phyloP scores from a whole-genome alignment of 495 filamentous ascomycete species.

The Tricharina praecox region DNA sequence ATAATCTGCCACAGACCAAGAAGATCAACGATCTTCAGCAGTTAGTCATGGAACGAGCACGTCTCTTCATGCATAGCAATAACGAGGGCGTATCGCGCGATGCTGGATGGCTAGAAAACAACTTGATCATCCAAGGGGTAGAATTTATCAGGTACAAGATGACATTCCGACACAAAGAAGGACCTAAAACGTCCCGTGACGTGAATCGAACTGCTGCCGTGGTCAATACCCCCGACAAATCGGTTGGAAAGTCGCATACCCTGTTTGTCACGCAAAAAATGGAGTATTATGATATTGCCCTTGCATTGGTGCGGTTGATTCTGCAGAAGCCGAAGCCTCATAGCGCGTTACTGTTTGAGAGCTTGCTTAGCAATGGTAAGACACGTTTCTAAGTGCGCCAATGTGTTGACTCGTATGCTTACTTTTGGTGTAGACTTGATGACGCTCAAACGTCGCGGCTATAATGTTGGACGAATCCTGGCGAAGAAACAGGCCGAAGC shows the following conservation, averaged over 20 bases:
- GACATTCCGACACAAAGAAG: constrained; percentile 41
- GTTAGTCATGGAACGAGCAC: constrained; percentile 65
- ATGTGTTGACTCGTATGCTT: constrained; percentile 2
- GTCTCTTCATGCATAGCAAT: constrained; percentile 63
- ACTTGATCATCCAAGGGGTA: constrained; percentile 61
- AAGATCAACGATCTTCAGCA: constrained; percentile 38
- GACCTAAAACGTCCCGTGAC: constrained; percentile 9
- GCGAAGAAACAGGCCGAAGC: constrained; percentile 68
- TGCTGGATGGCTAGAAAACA: constrained; percentile 73
- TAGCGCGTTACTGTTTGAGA: constrained; percentile 70
- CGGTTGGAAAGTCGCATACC: constrained; percentile 30
- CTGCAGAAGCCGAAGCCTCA: constrained; percentile 71
- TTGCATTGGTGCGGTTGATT: constrained; percentile 60
- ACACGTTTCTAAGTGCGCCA: background rate
- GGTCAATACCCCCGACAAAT: constrained; percentile 7
- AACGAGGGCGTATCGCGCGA: constrained; percentile 64
- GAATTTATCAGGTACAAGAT: constrained; percentile 54
- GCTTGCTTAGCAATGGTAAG: constrained; percentile 51
- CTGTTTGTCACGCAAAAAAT: constrained; percentile 47
- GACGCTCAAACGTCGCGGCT: constrained; percentile 63
- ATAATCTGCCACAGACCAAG: background rate
- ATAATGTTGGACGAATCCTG: constrained; percentile 87
- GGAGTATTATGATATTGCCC: constrained; percentile 78
- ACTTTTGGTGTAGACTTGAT: constrained; percentile 40
- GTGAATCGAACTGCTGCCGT: constrained; percentile 21